Conservation (phyloP, 2,329 filamentous ascomycete species). For the Beauveria bassiana region DNA sequence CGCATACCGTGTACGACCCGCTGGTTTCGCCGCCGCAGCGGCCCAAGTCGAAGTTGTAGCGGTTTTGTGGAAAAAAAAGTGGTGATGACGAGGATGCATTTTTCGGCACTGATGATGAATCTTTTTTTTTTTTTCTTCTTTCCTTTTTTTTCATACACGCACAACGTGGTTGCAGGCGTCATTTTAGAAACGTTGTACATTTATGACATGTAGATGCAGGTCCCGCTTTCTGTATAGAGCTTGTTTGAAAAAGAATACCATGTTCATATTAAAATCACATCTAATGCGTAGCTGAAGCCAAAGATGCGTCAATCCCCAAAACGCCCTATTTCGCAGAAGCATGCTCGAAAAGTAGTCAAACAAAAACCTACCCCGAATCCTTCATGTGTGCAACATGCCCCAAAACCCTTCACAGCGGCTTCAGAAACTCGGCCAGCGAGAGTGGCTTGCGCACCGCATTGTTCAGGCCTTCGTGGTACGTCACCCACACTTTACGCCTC, state of each 20-base stretch:
- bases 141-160: not conserved
- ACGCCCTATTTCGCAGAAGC: not conserved
- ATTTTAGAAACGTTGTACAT: not conserved
- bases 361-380: not conserved
- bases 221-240: not conserved
- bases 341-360: not conserved
- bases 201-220: not conserved
- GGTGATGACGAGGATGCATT: not conserved
- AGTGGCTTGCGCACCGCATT: slow-evolving; percentile 90
- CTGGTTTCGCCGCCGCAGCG: slow-evolving; percentile 45
- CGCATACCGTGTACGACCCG: slow-evolving; percentile 44
- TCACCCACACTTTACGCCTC: slow-evolving; percentile 69
- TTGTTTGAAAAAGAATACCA: not conserved
- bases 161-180: not conserved
- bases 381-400: not conserved
- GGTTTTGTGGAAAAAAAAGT: not conserved
- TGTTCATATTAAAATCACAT: not conserved
- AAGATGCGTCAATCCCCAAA: not conserved
- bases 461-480: slow-evolving; percentile 81
- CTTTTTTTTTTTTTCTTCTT: not conserved
- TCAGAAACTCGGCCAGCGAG: slow-evolving; percentile 70
- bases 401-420: slow-evolving; percentile 40
- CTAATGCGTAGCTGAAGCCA: not conserved
- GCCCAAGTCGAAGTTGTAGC: slow-evolving; percentile 44
- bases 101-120: not conserved